phyloP scores from a whole-genome alignment of 2,329 filamentous ascomycete genomes.

The Curvularia spicifera region DNA sequence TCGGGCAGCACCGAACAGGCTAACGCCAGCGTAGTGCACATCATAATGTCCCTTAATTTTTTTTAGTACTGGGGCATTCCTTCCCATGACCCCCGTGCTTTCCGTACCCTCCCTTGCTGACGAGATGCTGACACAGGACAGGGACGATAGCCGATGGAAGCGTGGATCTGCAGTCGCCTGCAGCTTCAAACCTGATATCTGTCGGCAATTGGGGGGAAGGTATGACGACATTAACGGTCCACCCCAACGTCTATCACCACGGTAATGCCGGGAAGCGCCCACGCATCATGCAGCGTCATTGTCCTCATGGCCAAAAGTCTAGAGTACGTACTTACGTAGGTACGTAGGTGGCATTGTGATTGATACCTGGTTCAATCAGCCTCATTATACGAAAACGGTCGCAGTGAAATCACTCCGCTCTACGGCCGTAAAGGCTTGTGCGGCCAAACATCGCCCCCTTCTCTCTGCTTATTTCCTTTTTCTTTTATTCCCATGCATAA shows the following conservation, averaged over 20 bases:
- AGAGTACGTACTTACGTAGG: not conserved
- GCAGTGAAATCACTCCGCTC: not conserved
- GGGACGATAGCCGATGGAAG: slow-evolving; percentile 11
- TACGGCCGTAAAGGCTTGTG: slow-evolving; percentile 3
- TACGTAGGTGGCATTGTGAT: not conserved
- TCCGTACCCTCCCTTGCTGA: not conserved
- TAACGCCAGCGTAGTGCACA: slow-evolving; percentile 6
- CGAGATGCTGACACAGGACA: slow-evolving; percentile 4
- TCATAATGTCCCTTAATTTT: slow-evolving; percentile 12
- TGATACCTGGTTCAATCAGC: slow-evolving; percentile 1
- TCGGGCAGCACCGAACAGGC: not conserved
- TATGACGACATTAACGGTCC: slow-evolving; percentile 18
- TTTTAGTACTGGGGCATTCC: not conserved
- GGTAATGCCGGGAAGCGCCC: not conserved
- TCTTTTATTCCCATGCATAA: slow-evolving; percentile 28
- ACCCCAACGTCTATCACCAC: slow-evolving; percentile 16
- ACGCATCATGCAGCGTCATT: not conserved
- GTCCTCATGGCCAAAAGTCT: not conserved
- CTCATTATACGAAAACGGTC: slow-evolving; percentile 24
- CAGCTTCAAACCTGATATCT: slow-evolving; percentile 11
- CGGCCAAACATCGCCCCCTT: not conserved
- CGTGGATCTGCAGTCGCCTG: slow-evolving; percentile 11
- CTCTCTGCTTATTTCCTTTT: too few relatives aligned
- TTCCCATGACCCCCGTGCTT: not conserved
- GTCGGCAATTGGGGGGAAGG: slow-evolving; percentile 6